Evolutionary conservation across 495 filamentous ascomycete genomes (phyloP).

Genomic region (Tuber umbilicatum): DNA sequence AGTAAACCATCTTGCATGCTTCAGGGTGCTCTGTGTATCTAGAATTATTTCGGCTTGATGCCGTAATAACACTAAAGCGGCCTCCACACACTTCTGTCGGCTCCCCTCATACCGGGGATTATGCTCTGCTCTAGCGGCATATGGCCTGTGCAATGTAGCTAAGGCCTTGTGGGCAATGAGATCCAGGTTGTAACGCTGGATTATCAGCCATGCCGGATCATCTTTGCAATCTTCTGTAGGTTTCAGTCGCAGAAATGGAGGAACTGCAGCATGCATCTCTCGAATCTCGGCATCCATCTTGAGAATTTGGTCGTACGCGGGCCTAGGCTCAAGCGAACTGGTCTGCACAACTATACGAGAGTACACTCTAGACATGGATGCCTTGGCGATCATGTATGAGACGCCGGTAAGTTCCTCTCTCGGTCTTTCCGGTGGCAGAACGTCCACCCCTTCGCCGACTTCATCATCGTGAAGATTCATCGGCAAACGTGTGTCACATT

Average conservation of each 20-base stretch:
- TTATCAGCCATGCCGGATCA: constrained; percentile 70
- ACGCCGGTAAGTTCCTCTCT: constrained; percentile 73
- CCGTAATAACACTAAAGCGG: constrained; percentile 66
- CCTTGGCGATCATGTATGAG: constrained; percentile 80
- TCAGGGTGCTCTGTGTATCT: constrained; percentile 63
- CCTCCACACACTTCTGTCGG: constrained; percentile 70
- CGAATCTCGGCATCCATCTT: constrained; percentile 66
- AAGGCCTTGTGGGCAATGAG: constrained; percentile 76
- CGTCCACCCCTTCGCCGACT: constrained; percentile 69
- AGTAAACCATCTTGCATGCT: constrained; percentile 67
- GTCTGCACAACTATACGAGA: constrained; percentile 54
- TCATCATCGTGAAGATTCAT: constrained; percentile 93
- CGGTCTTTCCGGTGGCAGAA: constrained; percentile 68
- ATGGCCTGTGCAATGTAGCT: constrained; percentile 77
- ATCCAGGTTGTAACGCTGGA: constrained; percentile 74
- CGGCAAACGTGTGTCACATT: constrained; percentile 80
- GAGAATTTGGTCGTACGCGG: constrained; percentile 71
- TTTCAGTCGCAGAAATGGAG: constrained; percentile 62
- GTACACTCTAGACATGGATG: constrained; percentile 57
- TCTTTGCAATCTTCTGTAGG: constrained; percentile 63
- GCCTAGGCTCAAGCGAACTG: constrained; percentile 33
- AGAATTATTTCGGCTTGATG: constrained; percentile 69
- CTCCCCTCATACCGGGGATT: constrained; percentile 75
- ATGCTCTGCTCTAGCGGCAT: constrained; percentile 60
- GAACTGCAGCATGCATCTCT: constrained; percentile 58